Evolutionary conservation across 768 basidiomycete species (phyloP), one percentile per base, ranked within the genome.

Genomic region (Clavulina sp.): DNA sequence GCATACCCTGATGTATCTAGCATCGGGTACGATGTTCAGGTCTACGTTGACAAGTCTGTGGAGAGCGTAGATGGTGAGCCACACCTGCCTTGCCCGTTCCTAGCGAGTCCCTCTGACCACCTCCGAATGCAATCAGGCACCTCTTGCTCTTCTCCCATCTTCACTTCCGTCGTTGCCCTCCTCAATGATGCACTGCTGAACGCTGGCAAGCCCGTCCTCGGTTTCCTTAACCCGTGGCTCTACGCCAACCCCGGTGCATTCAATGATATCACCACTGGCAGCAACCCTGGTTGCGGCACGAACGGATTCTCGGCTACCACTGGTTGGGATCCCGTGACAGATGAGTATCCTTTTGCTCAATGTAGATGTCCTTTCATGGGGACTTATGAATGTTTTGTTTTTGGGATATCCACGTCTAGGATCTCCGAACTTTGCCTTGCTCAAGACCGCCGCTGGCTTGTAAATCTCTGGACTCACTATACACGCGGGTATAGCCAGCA

Each of bases 161-260:
- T 19, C 34, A 19, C 34, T 19, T 38, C 34, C 34, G 19, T 38
- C 34, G 19, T 81, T 52, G 57, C 80, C 5, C 69, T 80, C 53
- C 61, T 81, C 36, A 81, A 81, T 51, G 79, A 81, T 59, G 72
- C 69, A 40, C 74, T 73, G 21, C 62, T 81, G 24, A 64, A 71
- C 0, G 46, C 54, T 4, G 67, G 69, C 33, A 71, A 74, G 57
- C 43, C 65, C 1, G 59, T 76, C 1, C 64, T 81, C 23, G 80
- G 66, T 1, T 63, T 62, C 33, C 56, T 63, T 41, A 63, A 64
- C 49, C 63, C 63, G 3, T 51, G 40, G 36, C 23, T 51, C n/a
- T 51, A 51, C 34, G 34, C 9, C 34, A 9, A 19, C 19, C 34
- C 9, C 34, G 34, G 9, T 9, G 41, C 31, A 26, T 29, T 52